Conservation (phyloP, 805 yeast species). For the Aciculoconidium aculeatum region DNA sequence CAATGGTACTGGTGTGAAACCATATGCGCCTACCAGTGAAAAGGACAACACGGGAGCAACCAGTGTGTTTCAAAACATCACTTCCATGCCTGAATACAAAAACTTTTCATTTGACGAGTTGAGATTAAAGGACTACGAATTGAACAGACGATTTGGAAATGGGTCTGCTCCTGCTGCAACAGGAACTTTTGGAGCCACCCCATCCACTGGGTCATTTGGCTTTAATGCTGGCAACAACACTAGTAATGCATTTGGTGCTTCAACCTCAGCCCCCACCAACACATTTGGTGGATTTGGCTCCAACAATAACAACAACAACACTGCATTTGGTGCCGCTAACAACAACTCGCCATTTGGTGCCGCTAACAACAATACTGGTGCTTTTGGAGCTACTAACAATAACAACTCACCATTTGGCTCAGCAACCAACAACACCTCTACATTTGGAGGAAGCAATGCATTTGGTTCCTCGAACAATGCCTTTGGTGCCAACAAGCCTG, state of each 20-base stretch:
- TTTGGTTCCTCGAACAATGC: conserved; percentile 8
- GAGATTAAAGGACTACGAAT: conserved; percentile 81
- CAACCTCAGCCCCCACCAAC: conserved; percentile 4
- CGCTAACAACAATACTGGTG: conserved; percentile 22
- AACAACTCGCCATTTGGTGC: conserved; percentile 23
- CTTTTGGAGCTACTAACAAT: conserved; percentile 35
- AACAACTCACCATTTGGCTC: conserved; percentile 28
- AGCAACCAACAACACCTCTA: conserved; percentile 17
- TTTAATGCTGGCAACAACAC: conserved; percentile 21
- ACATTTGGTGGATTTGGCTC: conserved; percentile 11
- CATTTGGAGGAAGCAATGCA: conserved; percentile 6
- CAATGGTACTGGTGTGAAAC: conserved; percentile 67
- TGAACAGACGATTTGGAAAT: conserved; percentile 58
- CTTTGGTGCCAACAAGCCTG: conserved; percentile 14
- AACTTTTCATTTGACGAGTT: conserved; percentile 82
- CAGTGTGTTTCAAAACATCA: conserved; percentile 64
- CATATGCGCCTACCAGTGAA: conserved; percentile 66
- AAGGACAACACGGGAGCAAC: conserved; percentile 58
- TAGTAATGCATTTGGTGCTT: conserved; percentile 16
- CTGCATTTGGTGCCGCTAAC: conserved; percentile 22
- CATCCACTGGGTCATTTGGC: conserved; percentile 10
- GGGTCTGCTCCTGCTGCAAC: conserved; percentile 19
- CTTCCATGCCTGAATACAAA: conserved; percentile 87
- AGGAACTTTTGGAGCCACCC: conserved; percentile 22
- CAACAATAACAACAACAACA: conserved; percentile 12